Evolutionary conservation across 495 filamentous ascomycete genomes (phyloP).

Genomic region (Penicillium chermesinum): DNA sequence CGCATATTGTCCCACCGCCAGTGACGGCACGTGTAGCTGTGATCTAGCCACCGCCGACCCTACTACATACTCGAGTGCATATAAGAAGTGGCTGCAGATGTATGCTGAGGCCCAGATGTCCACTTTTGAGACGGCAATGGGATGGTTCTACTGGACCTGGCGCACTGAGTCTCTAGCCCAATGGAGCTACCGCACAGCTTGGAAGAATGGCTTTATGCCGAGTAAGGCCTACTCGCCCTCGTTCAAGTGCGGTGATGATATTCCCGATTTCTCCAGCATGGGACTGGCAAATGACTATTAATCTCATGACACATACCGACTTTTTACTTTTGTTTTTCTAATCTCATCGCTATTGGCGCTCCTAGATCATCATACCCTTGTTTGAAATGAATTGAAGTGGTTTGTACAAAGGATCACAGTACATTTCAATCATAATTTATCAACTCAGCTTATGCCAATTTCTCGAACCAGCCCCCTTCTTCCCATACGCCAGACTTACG

Average conservation of each 20-base stretch:
- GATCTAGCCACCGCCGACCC: slow-evolving; percentile 67
- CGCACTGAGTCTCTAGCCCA: slow-evolving; percentile 72
- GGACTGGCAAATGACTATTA: slow-evolving; percentile 66
- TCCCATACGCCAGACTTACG: slow-evolving; percentile 68
- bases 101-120: slow-evolving; percentile 96
- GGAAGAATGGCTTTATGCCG: slow-evolving; percentile 80
- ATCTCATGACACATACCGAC: slow-evolving; percentile 4
- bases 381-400: not conserved
- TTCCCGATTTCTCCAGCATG: slow-evolving; percentile 65
- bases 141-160: slow-evolving; percentile 99
- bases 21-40: slow-evolving; percentile 62
- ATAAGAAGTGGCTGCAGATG: slow-evolving; percentile 80
- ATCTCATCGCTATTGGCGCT: not conserved
- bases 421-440: not conserved
- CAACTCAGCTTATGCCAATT: too few species aligned
- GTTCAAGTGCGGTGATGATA: slow-evolving; percentile 65
- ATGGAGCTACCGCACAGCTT: slow-evolving; percentile 89
- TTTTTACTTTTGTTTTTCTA: not conserved
- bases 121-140: slow-evolving; percentile 83
- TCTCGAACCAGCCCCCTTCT: slow-evolving; percentile 63
- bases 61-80: slow-evolving; percentile 58
- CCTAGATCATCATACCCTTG: not conserved
- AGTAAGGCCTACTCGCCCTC: slow-evolving; percentile 65
- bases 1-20: slow-evolving; percentile 64
- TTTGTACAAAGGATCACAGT: not conserved